Base-by-base conservation (phyloP, 805 yeast genomes). In the Ogataea allantospora region DNA sequence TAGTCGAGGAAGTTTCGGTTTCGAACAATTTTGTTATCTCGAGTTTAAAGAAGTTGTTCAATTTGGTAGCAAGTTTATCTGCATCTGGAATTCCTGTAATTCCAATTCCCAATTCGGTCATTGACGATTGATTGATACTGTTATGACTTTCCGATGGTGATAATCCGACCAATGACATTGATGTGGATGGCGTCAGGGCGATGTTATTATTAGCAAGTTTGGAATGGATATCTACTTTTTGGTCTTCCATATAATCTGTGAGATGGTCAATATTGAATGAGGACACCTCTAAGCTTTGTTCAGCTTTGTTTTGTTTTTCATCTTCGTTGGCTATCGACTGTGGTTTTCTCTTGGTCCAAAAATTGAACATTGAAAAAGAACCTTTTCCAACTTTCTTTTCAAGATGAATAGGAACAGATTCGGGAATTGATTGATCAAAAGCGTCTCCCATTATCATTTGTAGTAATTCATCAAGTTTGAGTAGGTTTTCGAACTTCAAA, bases 401-500 rank as follows among this genome's bases (percentile, higher is more conserved):
- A 4, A 16, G 4, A 10, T 7, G 13, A 13, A 17, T n/a, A 13
- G 19, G 16, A 9, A 14, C 17, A 9, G 18, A 6, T 4, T 26
- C 20, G 3, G n/a, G 19, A 2, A 5, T 9, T 22, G 27, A 18
- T 6, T 11, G 8, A 10, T 35, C 36, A 7, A 25, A 13, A 8
- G 14, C 24, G 12, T 38, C 38, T 7, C 34, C 35, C 7, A 42
- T 37, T 13, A 46, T 11, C n/a, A 32, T 21, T 13, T 42, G 40
- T 25, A 46, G 19, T 13, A 48, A 23, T 20, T 40, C 30, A 37
- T 53, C 60, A 5, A 48, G 20, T 25, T 40, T 30, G 12, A 58
- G 11, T 14, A 56, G 21, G 20, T 50, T 48, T 10, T 47, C 42
- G n/a, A 58, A 40, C 14, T 32, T 38, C 19, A 50, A 16, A 0